Conservation (phyloP, 192 early-diverging fungal genomes). For the Pilobolus umbonatus region DNA sequence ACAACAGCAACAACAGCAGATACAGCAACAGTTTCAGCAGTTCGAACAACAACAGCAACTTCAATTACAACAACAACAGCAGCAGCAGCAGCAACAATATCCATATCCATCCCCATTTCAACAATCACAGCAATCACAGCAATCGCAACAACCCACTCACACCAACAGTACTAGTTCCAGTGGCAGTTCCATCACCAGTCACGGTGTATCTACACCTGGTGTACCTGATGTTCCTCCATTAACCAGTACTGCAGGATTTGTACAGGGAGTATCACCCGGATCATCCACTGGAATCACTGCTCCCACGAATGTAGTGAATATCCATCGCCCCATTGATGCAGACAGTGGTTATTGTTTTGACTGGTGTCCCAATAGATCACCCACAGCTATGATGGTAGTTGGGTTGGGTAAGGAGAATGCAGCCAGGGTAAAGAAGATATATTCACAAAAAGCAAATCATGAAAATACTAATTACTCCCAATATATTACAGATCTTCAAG, state of each 20-base stretch:
- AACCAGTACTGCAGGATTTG: not conserved
- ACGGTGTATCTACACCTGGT: slow-evolving; percentile 2
- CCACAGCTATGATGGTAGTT: slow-evolving; percentile 75
- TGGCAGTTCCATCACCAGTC: slow-evolving; percentile 17
- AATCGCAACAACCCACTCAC: slow-evolving; percentile 13
- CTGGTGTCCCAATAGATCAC: slow-evolving; percentile 83
- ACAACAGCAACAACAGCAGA: not conserved
- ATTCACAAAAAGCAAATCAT: not conserved
- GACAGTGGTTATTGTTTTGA: slow-evolving; percentile 79
- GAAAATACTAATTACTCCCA: not conserved
- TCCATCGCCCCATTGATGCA: slow-evolving; percentile 44
- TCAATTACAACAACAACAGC: not conserved
- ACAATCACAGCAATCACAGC: not conserved
- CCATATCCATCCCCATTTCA: not conserved
- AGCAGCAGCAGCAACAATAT: not conserved
- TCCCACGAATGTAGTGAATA: slow-evolving; percentile 27
- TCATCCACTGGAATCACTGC: slow-evolving; percentile 16
- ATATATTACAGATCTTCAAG: slow-evolving; percentile 44
- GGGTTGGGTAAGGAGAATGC: slow-evolving; percentile 78
- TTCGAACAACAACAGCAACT: not conserved
- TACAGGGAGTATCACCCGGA: slow-evolving; percentile 12
- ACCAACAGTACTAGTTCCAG: slow-evolving; percentile 14
- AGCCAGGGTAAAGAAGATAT: slow-evolving; percentile 51
- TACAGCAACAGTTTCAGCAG: not conserved
- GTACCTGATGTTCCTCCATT: not conserved